phyloP scores from a whole-genome alignment of 2,329 filamentous ascomycete species.

The Ceratocystis papillata region DNA sequence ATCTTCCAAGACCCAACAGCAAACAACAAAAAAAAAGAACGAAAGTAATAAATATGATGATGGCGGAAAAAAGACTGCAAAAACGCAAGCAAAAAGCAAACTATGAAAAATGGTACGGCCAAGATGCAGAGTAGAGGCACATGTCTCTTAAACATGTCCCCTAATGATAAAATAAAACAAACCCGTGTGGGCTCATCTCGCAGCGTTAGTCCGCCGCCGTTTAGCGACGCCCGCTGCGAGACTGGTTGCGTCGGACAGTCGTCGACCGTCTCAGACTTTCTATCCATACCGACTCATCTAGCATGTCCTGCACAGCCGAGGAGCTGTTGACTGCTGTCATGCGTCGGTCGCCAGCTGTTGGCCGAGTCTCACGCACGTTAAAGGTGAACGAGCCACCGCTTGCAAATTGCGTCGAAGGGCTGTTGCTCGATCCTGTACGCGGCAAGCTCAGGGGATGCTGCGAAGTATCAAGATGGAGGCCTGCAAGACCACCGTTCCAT shows the following conservation, averaged over 20 bases:
- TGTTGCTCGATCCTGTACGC: slow-evolving; percentile 28
- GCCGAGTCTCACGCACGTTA: slow-evolving; percentile 41
- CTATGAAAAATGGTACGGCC: slow-evolving; percentile 5
- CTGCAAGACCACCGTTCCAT: slow-evolving; percentile 33
- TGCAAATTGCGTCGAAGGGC: slow-evolving; percentile 34
- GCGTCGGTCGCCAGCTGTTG: slow-evolving; percentile 24
- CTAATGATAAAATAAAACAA: slow-evolving; percentile 11
- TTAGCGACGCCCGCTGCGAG: slow-evolving; percentile 1
- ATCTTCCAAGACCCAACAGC: not conserved
- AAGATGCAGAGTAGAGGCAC: not conserved
- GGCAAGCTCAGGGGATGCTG: slow-evolving; percentile 47
- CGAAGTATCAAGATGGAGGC: slow-evolving; percentile 32
- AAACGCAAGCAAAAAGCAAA: not conserved
- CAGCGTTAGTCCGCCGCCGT: not conserved
- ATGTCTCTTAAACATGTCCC: not conserved
- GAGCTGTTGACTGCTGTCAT: slow-evolving; percentile 23
- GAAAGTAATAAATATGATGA: not conserved
- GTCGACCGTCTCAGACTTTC: slow-evolving; percentile 85
- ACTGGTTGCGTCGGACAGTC: slow-evolving; percentile 44
- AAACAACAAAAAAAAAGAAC: not conserved
- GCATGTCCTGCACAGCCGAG: slow-evolving; percentile 56
- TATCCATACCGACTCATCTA: slow-evolving; percentile 86
- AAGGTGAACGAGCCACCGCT: slow-evolving; percentile 47
- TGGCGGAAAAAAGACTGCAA: not conserved
- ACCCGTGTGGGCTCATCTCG: not conserved